A percentile compares a stretch with the other conserved stretches of the same genome.
Conservation (phyloP, 495 filamentous ascomycete genomes). For the Aspergillus asperescens region DNA sequence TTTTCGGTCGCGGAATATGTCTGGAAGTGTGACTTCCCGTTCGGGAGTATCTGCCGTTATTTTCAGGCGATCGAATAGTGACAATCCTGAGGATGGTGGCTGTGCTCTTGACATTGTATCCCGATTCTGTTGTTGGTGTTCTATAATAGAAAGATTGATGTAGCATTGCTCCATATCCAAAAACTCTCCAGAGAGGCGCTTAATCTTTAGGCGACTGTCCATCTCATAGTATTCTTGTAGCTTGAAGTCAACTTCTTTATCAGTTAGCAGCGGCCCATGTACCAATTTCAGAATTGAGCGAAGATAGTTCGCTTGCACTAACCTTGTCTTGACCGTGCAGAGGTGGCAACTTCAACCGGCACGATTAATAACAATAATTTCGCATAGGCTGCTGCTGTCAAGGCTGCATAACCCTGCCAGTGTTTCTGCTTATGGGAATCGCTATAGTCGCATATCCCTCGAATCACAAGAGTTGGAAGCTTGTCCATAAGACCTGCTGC, state of each 20-base stretch:
- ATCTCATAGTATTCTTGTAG: constrained; percentile 2
- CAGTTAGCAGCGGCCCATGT: background rate
- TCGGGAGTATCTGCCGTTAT: background rate
- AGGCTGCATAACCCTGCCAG: constrained; percentile 25
- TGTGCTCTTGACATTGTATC: background rate
- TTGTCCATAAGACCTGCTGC: too few species aligned
- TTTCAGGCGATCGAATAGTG: constrained; percentile 6
- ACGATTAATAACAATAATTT: constrained; percentile 22
- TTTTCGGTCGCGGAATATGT: constrained; percentile 4
- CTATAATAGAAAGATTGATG: constrained; percentile 18
- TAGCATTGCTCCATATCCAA: constrained; percentile 18
- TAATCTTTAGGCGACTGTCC: constrained; percentile 20
- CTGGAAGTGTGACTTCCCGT: background rate
- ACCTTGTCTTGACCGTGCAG: background rate
- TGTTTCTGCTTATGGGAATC: constrained; percentile 29
- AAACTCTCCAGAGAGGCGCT: constrained; percentile 14
- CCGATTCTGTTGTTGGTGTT: background rate
- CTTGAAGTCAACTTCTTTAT: constrained; percentile 1
- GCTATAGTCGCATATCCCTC: background rate
- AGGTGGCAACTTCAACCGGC: background rate
- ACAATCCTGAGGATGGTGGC: background rate
- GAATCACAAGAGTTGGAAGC: background rate
- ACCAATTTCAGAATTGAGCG: background rate
- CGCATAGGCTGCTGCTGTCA: constrained; percentile 30
- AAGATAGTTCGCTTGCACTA: too few species aligned